These are phyloP conservation scores for Pseudogymnoascus sp. DNA, from an alignment of 2,329 filamentous ascomycete genomes.

Conservation along the genomic window DNA sequence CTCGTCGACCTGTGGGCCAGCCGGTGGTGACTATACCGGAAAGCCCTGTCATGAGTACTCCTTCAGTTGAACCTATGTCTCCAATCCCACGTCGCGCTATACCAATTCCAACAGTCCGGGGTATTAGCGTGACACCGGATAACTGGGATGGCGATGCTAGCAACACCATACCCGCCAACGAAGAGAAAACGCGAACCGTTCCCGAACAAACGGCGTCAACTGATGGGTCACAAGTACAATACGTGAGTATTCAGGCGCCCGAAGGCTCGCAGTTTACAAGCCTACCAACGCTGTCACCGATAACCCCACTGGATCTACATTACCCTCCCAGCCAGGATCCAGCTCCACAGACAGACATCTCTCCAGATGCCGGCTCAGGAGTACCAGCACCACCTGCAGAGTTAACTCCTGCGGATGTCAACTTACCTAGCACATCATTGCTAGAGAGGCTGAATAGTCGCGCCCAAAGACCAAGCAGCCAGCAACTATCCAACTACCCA, in stretches of 20 bases:
- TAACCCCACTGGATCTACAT: slow-evolving; percentile 9
- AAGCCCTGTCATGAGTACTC: neutral
- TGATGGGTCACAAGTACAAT: neutral
- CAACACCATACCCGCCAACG: neutral
- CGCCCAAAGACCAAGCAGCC: neutral
- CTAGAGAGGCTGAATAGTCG: neutral
- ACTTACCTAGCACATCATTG: neutral
- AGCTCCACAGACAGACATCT: neutral
- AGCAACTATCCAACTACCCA: neutral
- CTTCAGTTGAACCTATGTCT: neutral
- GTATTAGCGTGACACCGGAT: neutral
- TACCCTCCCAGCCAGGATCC: slow-evolving; percentile 3
- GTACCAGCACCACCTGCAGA: slow-evolving; percentile 9
- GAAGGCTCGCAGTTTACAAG: neutral
- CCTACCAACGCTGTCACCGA: neutral
- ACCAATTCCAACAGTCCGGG: neutral
- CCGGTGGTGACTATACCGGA: neutral
- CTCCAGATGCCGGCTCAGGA: slow-evolving; percentile 14
- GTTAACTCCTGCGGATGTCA: slow-evolving; percentile 1
- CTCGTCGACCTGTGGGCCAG: slow-evolving; percentile 3
- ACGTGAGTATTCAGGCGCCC: neutral
- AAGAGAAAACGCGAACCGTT: neutral
- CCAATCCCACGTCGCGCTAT: neutral
- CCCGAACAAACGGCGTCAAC: neutral
- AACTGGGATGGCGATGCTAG: neutral